Conservation (phyloP, 371 early-diverging fungal species). For the Blastocladiella emersonii region DNA sequence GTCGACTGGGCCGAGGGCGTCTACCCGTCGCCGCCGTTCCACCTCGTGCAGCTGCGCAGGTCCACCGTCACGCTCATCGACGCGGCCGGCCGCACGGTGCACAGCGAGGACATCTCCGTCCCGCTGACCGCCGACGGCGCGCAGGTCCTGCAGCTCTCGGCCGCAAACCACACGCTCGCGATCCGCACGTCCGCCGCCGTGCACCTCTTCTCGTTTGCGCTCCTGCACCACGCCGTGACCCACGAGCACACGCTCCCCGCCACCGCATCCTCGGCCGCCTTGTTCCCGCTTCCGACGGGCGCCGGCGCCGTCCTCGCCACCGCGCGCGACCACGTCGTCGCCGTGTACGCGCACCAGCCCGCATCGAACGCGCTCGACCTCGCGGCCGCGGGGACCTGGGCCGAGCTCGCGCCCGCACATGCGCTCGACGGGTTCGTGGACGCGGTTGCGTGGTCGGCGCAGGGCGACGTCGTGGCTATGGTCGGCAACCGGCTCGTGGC, state of each 20-base stretch:
- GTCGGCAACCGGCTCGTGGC: not conserved
- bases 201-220: not conserved
- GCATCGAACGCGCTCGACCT: not conserved
- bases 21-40: too few relatives aligned
- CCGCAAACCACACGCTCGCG: not conserved
- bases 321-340: not conserved
- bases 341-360: not conserved
- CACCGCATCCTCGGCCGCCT: not conserved
- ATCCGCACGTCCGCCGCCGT: not conserved
- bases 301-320: not conserved
- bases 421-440: not conserved
- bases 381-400: too few relatives aligned
- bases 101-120: too few relatives aligned
- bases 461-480: not conserved
- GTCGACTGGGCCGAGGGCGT: too few relatives aligned
- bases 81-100: too few relatives aligned
- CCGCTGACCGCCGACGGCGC: too few relatives aligned
- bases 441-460: not conserved
- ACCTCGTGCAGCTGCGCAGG: too few relatives aligned
- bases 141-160: not conserved
- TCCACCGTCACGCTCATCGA: too few relatives aligned
- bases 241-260: not conserved
- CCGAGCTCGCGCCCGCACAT: too few relatives aligned
- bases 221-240: not conserved
- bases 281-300: not conserved